Base-by-base conservation (phyloP, 345 rosid genomes). In the Pugionium dolabratum region DNA sequence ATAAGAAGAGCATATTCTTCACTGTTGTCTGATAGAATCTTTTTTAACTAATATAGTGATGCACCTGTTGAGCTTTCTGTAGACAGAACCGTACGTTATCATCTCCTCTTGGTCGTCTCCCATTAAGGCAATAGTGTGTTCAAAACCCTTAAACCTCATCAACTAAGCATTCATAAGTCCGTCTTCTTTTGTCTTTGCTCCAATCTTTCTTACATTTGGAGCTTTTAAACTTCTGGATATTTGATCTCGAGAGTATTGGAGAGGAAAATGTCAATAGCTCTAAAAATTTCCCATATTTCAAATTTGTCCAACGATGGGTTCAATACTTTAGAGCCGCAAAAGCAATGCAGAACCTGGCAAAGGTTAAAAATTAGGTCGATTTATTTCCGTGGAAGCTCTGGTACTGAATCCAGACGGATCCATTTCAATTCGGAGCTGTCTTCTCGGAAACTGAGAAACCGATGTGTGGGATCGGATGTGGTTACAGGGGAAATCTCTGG, bases 401-500 rank as follows among this genome's bases (percentile, higher is more conserved):
- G 41, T 60, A 0, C 46, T 9, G 64, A 45, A 45, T 40, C 73
- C 11, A 11, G 29, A 54, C 64, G 64, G 64, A 67, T 74, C 64
- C 62, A n/a, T 53, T 73, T 56, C 40, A 53, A 48, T 29, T 46
- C 64, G 30, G 64, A 67, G 45, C 27, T 47, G 18, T 53, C 64
- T 74, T 54, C 28, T 53, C 68, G 59, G 58, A 39, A 60, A 1
- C 8, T 39, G 25, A 74, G 59, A 48, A 28, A 7, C 57, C 73
- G 47, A 60, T 73, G 77, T 35, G 77, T 46, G 8, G 76, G 72
- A 66, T 73, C 72, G 66, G 68, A 53, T 4, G 72, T 41, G 32
- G 10, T 73, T 10, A 2, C 77, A 1, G 77, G 72, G 3, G 75
- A 56, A 42, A 48, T 46, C 37, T 55, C 70, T 7, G 63, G 73